These are phyloP conservation scores for Sclerotinia subarctica DNA, from an alignment of 2,329 filamentous ascomycete genomes.

Conservation along the genomic window DNA sequence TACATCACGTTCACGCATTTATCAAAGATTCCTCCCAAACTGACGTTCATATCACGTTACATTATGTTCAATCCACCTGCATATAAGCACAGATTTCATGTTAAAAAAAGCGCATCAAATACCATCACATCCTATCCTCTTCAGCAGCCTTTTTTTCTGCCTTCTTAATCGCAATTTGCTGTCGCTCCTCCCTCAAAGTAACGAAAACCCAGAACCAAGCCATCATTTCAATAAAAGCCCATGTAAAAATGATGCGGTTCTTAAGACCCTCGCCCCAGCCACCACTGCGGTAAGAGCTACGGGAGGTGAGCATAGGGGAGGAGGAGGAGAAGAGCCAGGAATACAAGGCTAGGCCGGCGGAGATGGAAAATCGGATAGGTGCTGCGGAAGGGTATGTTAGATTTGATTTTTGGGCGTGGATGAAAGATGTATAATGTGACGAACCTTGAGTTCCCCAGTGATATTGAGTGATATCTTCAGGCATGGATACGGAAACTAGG, in stretches of 20 bases:
- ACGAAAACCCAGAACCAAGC: conserved; percentile 85
- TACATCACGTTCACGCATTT: background rate
- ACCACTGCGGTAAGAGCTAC: conserved; percentile 42
- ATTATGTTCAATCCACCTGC: background rate
- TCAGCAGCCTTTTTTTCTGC: conserved; percentile 39
- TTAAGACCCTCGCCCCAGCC: conserved; percentile 65
- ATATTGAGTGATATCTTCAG: conserved; percentile 61
- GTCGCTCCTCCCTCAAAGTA: conserved; percentile 63
- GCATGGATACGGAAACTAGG: conserved; percentile 62
- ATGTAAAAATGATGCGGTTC: conserved; percentile 81
- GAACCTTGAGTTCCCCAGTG: conserved; percentile 65
- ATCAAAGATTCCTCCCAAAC: background rate
- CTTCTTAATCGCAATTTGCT: conserved; percentile 38
- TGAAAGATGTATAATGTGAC: conserved; percentile 47
- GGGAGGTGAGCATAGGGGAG: conserved; percentile 48
- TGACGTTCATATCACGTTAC: conserved; percentile 10
- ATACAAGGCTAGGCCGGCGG: conserved; percentile 61
- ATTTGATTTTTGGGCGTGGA: background rate
- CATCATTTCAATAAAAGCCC: conserved; percentile 78
- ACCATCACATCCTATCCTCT: conserved; percentile 36
- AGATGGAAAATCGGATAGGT: conserved; percentile 62
- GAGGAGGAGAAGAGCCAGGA: conserved; percentile 58
- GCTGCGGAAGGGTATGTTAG: conserved; percentile 38
- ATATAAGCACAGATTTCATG: background rate
- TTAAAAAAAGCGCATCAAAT: background rate